These are phyloP conservation scores for Colletotrichum sidae DNA, from an alignment of 2,329 filamentous ascomycete genomes.

Conservation along the genomic window DNA sequence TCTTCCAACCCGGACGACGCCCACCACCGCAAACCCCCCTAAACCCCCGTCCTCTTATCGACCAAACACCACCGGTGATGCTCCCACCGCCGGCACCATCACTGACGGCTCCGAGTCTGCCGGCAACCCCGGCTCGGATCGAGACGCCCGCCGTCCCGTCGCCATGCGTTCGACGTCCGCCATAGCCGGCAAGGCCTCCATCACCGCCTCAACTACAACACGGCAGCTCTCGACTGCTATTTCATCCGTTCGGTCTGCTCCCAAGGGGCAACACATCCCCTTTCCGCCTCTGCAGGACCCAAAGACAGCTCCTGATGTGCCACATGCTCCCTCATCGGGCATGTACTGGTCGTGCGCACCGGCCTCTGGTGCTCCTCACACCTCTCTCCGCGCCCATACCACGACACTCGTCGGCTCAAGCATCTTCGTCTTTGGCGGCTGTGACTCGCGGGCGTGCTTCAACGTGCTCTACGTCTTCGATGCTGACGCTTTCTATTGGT, in stretches of 20 bases:
- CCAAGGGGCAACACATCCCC: constrained; percentile 56
- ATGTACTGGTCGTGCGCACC: constrained; percentile 80
- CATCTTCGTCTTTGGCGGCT: constrained; percentile 76
- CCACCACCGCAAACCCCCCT: constrained; percentile 37
- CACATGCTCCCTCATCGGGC: constrained; percentile 72
- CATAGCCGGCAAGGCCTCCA: constrained; percentile 51
- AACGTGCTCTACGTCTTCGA: constrained; percentile 77
- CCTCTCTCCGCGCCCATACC: constrained; percentile 74
- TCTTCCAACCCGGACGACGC: constrained; percentile 40
- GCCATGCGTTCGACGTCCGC: constrained; percentile 66
- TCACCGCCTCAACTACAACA: constrained; percentile 27
- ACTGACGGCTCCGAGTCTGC: constrained; percentile 43
- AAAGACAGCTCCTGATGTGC: constrained; percentile 68
- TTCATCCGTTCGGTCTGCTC: constrained; percentile 40
- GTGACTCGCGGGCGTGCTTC: constrained; percentile 75
- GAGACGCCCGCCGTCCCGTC: constrained; percentile 52
- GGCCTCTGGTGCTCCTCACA: constrained; percentile 71
- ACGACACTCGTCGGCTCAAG: constrained; percentile 75
- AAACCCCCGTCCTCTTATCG: constrained; percentile 34
- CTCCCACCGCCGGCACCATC: constrained; percentile 34
- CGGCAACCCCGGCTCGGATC: constrained; percentile 41
- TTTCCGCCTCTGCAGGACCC: constrained; percentile 70
- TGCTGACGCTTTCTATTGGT: constrained; percentile 78
- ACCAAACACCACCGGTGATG: constrained; percentile 37
- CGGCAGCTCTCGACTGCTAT: constrained; percentile 21